Conservation (phyloP, 2,329 filamentous ascomycete genomes). For the Epichloe gansuensis region DNA sequence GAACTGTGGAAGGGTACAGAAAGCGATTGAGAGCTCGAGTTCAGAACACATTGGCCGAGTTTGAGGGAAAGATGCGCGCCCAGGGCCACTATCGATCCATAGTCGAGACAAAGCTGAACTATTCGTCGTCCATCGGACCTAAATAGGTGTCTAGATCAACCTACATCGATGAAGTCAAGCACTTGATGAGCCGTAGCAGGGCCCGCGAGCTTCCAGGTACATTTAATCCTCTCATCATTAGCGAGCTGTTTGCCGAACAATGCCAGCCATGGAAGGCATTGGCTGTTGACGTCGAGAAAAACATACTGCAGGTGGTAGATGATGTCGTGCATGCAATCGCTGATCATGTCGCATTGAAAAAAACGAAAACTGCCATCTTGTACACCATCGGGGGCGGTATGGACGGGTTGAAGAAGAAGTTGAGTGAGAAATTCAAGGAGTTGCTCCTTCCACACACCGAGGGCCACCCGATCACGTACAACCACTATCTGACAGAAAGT, state of each 20-base stretch:
- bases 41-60: slow-evolving; percentile 29
- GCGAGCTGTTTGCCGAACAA: slow-evolving; percentile 47
- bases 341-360: slow-evolving; percentile 8
- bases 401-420: slow-evolving; percentile 9
- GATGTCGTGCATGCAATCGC: slow-evolving; percentile 6
- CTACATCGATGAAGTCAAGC: slow-evolving; percentile 12
- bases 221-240: slow-evolving; percentile 46
- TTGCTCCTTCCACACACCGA: slow-evolving; percentile 1
- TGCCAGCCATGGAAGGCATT: slow-evolving; percentile 39
- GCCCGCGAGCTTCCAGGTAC: slow-evolving; percentile 41
- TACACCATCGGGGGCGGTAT: slow-evolving; percentile 10
- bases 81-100: slow-evolving; percentile 18
- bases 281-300: slow-evolving; percentile 14
- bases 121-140: no score
- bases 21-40: slow-evolving; percentile 40
- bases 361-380: slow-evolving; percentile 8
- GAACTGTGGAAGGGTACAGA: slow-evolving; percentile 19
- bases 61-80: slow-evolving; percentile 36
- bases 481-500: slow-evolving; percentile 30
- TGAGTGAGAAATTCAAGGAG: slow-evolving; percentile 14
- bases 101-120: slow-evolving; percentile 6
- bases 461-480: slow-evolving; percentile 40
- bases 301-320: slow-evolving; percentile 6
- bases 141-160: not conserved
- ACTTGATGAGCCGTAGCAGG: slow-evolving; percentile 12